Evolutionary conservation across 495 filamentous ascomycete genomes (phyloP), one percentile per base, ranked within the genome.

Genomic region (Aspergillus wentii): DNA sequence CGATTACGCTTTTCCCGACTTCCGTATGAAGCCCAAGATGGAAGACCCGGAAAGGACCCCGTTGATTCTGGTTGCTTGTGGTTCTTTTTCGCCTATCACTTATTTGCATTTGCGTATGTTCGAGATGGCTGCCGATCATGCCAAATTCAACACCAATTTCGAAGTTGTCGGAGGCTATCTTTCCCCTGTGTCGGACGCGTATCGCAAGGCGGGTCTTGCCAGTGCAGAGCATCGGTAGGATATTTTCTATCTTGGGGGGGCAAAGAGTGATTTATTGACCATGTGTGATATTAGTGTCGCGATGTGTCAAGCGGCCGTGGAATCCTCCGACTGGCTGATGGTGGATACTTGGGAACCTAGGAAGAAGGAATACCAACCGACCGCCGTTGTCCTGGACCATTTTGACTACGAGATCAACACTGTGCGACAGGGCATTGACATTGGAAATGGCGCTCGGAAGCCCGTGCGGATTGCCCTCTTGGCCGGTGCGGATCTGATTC

Each of bases 101-200:
- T 88, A 82, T 60, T 76, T 95, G 20, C 88, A 95, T 57, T 72
- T 95, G 36, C 86, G 88, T 56, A 91, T 95, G 88, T 94, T 94
- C 54, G 89, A 94, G 49, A 87, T 91, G 82, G 86, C 86, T 2
- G 75, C 78, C 50, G 85, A 91, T 68, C 86, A 83, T 61, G 80
- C 80, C 46, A 78, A 80, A 35, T 81, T 89, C 62, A 86, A 82
- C 64, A 88, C 86, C 26, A 71, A 87, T 21, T 95, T 82, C 55
- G 90, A 96, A 59, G 74, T 96, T 13, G 70, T 94, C 18, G 88
- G 83, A 25, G 88, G 85, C 15, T 94, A 89, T 59, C 63, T 94
- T 30, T 84, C 79, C 25, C 83, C 82, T 17, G 84, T 88, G 22
- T 82, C 80, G 36, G 90, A 94, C 53, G 82, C 85, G 17, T 97